Base-by-base conservation (phyloP, 768 basidiomycete genomes). In the Leucocoprinus sp. region DNA sequence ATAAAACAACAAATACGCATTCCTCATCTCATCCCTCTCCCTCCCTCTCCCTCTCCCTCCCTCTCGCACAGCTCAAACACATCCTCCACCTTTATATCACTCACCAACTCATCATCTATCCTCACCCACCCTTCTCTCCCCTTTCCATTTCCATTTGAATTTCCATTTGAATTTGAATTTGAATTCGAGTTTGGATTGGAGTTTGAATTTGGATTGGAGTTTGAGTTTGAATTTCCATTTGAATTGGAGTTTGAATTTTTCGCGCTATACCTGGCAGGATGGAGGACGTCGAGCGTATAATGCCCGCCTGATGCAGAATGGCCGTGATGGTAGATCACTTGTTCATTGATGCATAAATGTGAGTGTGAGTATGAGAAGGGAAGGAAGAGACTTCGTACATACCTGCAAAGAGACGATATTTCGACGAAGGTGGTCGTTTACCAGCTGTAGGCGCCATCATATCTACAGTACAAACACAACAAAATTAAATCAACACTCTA, bases 311-410 rank as follows among this genome's bases (percentile, higher is more conserved):
- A 82, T 0, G 95, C 91, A 5, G 88, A 87, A 22, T 72, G 68
- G 2, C 95, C 95, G 54, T 99, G 93, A 60, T 99, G 95, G 62
- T 97, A 97, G 9, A 97, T 65, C 7, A 82, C 95, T 88, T n/a
- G n/a, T n/a, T n/a, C n/a, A n/a, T n/a, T n/a, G n/a, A n/a, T n/a
- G n/a, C n/a, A 52, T 2, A 41, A 22, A 42, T 35, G 40, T 18
- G 11, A 38, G 43, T 24, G 21, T 29, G 5, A 2, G 26, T 2
- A 27, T 15, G 9, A 11, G 18, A 12, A 33, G 12, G 40, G 29
- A 11, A 41, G 31, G 9, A 29, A 8, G 9, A 26, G 7, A 49
- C 17, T 15, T 3, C 9, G 19, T 6, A 62, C 77, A 46, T 53
- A 87, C 88, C 86, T 53, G 88, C 89, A 56, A 92, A 92, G 7